A percentile compares a stretch with the other conserved stretches of the same genome.
Conservation (phyloP, 2,329 filamentous ascomycete species). For the Rhytidhysteron rufulum region DNA sequence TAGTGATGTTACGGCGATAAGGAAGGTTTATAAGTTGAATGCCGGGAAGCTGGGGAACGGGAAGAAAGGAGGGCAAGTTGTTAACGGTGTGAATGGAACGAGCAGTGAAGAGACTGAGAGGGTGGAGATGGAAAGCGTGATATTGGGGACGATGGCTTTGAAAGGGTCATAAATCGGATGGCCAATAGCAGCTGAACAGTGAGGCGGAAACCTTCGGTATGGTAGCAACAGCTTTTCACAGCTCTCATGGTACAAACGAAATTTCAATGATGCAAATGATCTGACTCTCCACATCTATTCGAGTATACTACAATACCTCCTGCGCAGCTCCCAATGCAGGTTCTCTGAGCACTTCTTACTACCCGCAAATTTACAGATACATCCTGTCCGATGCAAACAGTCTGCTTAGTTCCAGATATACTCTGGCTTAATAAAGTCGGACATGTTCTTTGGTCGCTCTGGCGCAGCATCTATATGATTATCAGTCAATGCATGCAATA, state of each 20-base stretch:
- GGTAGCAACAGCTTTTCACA: too few relatives aligned
- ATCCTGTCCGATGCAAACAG: conserved; percentile 9
- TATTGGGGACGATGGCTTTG: conserved; percentile 75
- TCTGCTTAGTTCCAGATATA: conserved; percentile 66
- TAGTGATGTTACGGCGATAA: conserved; percentile 56
- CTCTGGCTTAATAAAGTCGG: conserved; percentile 91
- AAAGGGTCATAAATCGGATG: conserved; percentile 55
- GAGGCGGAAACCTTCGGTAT: too few relatives aligned
- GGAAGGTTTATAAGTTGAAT: conserved; percentile 84
- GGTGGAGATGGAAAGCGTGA: conserved; percentile 62
- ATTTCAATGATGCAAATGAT: not conserved
- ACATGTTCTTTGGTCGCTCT: conserved; percentile 88
- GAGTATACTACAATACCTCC: conserved; percentile 37
- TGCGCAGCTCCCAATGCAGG: too few relatives aligned
- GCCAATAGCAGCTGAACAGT: too few relatives aligned
- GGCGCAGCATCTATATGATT: conserved; percentile 44
- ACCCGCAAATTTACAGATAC: conserved; percentile 24
- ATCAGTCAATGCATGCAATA: not conserved
- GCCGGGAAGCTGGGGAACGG: conserved; percentile 43
- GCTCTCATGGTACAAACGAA: not conserved
- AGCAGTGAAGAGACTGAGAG: conserved; percentile 42
- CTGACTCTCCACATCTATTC: conserved; percentile 1
- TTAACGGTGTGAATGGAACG: conserved; percentile 15
- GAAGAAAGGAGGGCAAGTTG: conserved; percentile 27
- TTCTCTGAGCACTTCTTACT: conserved; percentile 1